phyloP scores from a whole-genome alignment of 2,329 filamentous ascomycete genomes.

The Aphanocladium album region DNA sequence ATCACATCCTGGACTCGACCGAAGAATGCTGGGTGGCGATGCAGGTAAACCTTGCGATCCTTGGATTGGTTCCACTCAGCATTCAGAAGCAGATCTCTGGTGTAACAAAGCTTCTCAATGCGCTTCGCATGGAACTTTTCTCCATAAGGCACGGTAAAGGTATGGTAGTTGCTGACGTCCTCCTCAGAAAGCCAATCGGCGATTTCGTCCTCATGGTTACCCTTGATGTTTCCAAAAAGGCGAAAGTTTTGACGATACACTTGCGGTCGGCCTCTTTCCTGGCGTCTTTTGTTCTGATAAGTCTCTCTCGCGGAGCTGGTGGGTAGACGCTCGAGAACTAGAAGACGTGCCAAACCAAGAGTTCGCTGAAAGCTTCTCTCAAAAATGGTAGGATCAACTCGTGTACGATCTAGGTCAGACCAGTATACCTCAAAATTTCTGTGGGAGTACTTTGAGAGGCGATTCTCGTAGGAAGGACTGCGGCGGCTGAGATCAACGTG shows the following conservation, averaged over 20 bases:
- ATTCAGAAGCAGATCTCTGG: constrained; percentile 75
- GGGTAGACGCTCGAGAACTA: constrained; percentile 76
- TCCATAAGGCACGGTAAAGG: constrained; percentile 67
- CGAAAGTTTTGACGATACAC: constrained; percentile 37
- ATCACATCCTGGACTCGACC: constrained; percentile 70
- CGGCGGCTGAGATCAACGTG: constrained; percentile 73
- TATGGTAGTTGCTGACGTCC: constrained; percentile 75
- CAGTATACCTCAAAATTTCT: constrained; percentile 82
- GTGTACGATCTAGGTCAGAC: constrained; percentile 66
- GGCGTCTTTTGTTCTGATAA: constrained; percentile 65
- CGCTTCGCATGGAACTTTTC: constrained; percentile 56
- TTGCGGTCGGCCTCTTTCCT: constrained; percentile 65
- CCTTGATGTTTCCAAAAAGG: constrained; percentile 69
- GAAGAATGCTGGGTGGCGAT: constrained; percentile 83
- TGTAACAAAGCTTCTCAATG: constrained; percentile 79
- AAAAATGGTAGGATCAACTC: constrained; percentile 79
- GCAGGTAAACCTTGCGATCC: constrained; percentile 70
- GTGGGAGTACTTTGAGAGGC: constrained; percentile 79
- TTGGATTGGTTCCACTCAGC: constrained; percentile 80
- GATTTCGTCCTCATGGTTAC: constrained; percentile 71
- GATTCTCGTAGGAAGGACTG: constrained; percentile 82
- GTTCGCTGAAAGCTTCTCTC: constrained; percentile 74
- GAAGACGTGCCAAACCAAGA: constrained; percentile 69
- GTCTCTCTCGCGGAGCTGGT: constrained; percentile 61
- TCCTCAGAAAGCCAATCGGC: constrained; percentile 77